Evolutionary conservation across 495 filamentous ascomycete genomes (phyloP).

Genomic region (Aspergillus funiculosus): DNA sequence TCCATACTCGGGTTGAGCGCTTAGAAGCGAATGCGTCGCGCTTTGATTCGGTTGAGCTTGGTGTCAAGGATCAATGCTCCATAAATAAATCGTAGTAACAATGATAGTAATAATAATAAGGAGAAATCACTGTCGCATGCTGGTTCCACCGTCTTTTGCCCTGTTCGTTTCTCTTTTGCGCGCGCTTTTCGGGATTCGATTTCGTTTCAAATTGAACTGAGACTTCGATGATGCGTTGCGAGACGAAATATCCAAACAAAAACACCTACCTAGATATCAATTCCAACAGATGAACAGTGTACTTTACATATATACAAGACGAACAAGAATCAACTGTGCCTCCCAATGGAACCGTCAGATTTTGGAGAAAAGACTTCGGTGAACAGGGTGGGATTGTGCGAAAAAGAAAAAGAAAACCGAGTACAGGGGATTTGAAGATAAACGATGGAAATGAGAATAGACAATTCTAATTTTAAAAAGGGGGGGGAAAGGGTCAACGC

Average conservation of each 20-base stretch:
- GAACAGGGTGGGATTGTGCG: conserved; percentile 2
- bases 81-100: background rate
- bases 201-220: background rate
- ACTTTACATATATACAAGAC: conserved; percentile 18
- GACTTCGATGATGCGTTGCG: background rate
- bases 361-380: background rate
- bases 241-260: background rate
- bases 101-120: too few relatives aligned
- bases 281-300: conserved; percentile 2
- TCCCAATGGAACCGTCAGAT: conserved; percentile 1
- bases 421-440: background rate
- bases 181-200: background rate
- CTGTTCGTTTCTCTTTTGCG: conserved; percentile 2
- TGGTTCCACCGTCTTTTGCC: background rate
- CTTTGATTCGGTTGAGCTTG: conserved; percentile 8
- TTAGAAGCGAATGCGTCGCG: conserved; percentile 7
- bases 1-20: conserved; percentile 32
- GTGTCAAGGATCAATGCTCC: background rate
- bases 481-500: conserved; percentile 10
- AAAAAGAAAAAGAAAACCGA: background rate
- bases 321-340: conserved; percentile 9
- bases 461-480: conserved; percentile 1
- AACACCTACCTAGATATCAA: conserved; percentile 19
- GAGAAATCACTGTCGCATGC: conserved; percentile 9
- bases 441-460: background rate